Conservation (phyloP, 169 alveolate species). For the Toxoplasma gondii region DNA sequence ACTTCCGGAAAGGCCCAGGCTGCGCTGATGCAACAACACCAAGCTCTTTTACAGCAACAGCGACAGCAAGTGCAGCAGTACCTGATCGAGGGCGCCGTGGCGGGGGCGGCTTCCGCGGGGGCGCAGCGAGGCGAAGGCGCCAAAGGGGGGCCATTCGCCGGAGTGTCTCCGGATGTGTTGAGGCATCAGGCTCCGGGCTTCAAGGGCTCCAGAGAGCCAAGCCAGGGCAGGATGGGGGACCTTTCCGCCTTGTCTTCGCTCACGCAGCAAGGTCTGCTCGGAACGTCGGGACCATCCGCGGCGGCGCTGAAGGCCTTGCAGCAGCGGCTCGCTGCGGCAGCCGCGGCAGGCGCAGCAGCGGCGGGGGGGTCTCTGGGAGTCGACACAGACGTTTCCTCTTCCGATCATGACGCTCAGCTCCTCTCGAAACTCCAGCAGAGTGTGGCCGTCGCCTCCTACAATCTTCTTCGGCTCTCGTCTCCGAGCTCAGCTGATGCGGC, state of each 20-base stretch:
- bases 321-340: neutral
- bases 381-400: neutral
- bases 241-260: no score
- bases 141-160: neutral
- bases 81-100: neutral
- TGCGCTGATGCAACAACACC: neutral
- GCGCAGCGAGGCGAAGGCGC: neutral
- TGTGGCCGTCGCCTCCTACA: neutral
- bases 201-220: neutral
- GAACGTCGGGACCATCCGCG: neutral
- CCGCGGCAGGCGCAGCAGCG: neutral
- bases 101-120: neutral
- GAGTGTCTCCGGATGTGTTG: neutral
- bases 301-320: neutral
- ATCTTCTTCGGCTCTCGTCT: neutral
- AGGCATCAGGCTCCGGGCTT: no score
- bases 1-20: neutral
- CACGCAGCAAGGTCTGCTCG: no score
- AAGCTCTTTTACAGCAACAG: constrained; percentile 21
- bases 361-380: neutral
- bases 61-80: constrained; percentile 8
- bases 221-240: no score
- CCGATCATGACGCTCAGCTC: neutral
- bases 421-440: neutral
- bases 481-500: neutral